Conservation (phyloP, 345 rosid genomes). For the Carallia brachiata region DNA sequence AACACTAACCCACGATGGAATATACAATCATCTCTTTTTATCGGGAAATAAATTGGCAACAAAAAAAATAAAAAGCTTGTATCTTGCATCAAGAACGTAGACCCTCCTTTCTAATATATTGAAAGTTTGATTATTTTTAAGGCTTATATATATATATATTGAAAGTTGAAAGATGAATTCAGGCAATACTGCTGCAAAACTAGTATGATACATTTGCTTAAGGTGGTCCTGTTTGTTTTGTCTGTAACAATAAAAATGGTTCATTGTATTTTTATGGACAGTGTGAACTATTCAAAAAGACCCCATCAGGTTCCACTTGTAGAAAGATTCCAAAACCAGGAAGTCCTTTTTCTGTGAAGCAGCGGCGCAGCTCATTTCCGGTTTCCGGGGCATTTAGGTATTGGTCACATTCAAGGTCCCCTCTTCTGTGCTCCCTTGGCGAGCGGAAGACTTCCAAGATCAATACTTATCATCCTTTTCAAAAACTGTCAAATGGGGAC, state of each 20-base stretch:
- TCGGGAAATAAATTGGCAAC: constrained; percentile 11
- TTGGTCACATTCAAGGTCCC: constrained; percentile 21
- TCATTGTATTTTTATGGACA: constrained; percentile 31
- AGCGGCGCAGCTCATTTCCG: constrained; percentile 12
- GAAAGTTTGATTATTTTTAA: background rate
- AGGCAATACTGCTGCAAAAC: constrained; percentile 22
- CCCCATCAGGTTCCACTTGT: constrained; percentile 28
- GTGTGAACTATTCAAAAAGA: background rate
- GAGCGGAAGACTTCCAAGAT: constrained; percentile 24
- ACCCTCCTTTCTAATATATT: constrained; percentile 23
- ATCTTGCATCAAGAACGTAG: constrained; percentile 5
- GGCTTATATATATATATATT: too few relatives aligned
- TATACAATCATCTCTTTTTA: background rate
- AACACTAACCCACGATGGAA: background rate
- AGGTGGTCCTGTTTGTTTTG: constrained; percentile 18
- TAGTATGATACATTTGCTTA: constrained; percentile 26
- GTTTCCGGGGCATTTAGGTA: constrained; percentile 14
- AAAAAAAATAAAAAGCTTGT: background rate
- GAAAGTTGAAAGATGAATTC: too few relatives aligned
- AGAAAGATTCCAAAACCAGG: constrained; percentile 27
- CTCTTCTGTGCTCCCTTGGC: constrained; percentile 6
- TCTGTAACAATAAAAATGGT: constrained; percentile 17
- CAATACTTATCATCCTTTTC: constrained; percentile 13
- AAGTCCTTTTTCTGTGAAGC: constrained; percentile 21
- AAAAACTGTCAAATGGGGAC: constrained; percentile 59